Base-by-base conservation (phyloP, 176 grass and related monocot species). In the Aegilops speltoides region DNA sequence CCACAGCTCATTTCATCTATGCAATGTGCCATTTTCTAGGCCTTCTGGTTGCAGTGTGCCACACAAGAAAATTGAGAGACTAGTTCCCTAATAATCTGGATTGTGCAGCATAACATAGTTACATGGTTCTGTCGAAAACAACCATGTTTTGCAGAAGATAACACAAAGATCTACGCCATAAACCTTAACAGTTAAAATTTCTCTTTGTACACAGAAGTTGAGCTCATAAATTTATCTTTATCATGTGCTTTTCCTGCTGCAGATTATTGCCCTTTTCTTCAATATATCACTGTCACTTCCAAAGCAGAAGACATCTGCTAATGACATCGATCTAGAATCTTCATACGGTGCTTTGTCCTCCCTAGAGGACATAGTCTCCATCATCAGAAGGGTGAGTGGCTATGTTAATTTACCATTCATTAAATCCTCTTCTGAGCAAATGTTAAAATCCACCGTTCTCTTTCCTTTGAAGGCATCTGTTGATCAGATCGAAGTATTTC, bases 201-300 rank as follows among this genome's bases (percentile, higher is more conserved):
- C 10, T 69, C 50, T 71, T 36, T 4, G 22, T 86, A 10, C 8
- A 37, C 64, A 41, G 32, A 62, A 85, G 72, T 54, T 83, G 56
- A 82, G 62, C 43, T 72, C 25, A 79, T 75, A 24, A 83, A 48
- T 36, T 92, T 83, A 41, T 69, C 63, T 67, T 59, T 5, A 79
- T 77, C 32, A 45, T 74, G 76, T 81, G 6, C 9, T 46, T 43
- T 73, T 78, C 25, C 43, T 31, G 38, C 62, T 86, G 76, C 81
- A 98, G 96, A 94, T 94, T 84, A 75, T 98, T 90, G 84, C 92
- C 61, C 91, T 95, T 84, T 94, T 98, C 84, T 98, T 98, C 90
- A 91, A 89, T 82, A 91, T 98, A 57, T 92, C 96, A 64, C 90
- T 98, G 80, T 98, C 93, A 67, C 93, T 98, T 84, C 96, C 96